Conservation (phyloP, 2,329 filamentous ascomycete species). For the Nothomitra cinnamomea region DNA sequence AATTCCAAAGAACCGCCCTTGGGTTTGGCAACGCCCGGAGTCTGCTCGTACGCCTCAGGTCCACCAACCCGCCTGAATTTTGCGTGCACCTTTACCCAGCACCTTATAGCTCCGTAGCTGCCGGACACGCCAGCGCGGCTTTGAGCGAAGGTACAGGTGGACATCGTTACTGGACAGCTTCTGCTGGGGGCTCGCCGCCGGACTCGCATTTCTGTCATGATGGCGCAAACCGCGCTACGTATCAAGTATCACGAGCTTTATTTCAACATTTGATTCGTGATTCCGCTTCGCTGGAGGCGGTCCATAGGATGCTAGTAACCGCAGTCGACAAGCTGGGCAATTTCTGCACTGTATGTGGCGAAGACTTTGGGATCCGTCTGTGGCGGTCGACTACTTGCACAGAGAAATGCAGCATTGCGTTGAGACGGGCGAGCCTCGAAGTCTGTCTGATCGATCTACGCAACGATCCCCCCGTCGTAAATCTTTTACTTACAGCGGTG, state of each 20-base stretch:
- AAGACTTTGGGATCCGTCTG: constrained; percentile 13
- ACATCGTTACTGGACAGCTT: neutral
- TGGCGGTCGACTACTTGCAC: constrained; percentile 17
- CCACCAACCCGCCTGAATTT: constrained; percentile 12
- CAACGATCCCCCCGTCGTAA: neutral
- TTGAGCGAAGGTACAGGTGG: neutral
- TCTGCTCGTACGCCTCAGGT: constrained; percentile 15
- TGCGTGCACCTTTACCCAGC: constrained; percentile 18
- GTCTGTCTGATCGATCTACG: neutral
- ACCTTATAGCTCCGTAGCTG: constrained; percentile 15
- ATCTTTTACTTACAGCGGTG: neutral
- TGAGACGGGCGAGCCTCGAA: constrained; percentile 6
- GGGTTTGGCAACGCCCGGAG: constrained; percentile 13
- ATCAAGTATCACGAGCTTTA: neutral
- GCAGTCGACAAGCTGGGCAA: constrained; percentile 9
- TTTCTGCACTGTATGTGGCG: constrained; percentile 16
- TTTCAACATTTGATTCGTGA: constrained; percentile 9
- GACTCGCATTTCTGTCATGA: neutral
- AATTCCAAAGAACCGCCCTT: constrained; percentile 16
- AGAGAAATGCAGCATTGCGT: constrained; percentile 17
- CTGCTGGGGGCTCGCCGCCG: neutral
- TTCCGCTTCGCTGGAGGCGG: constrained; percentile 8
- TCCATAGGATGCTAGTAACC: constrained; percentile 11
- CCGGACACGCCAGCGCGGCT: constrained; percentile 11
- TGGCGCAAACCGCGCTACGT: neutral